Base-by-base conservation (phyloP, 495 filamentous ascomycete species). In the Aspergillus panamensis region DNA sequence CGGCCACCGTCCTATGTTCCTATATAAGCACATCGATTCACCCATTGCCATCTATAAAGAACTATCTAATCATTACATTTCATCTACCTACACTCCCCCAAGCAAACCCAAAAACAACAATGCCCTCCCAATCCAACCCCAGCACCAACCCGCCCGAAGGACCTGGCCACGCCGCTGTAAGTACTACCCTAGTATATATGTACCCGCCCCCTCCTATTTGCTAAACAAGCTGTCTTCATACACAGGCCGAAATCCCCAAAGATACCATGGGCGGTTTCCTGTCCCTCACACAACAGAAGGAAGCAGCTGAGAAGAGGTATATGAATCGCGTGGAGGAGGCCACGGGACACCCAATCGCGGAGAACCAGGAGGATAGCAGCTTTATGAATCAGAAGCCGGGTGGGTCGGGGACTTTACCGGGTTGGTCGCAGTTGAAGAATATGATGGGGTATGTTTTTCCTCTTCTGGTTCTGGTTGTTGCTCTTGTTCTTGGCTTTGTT, bases 301-400 rank as follows among this genome's bases (percentile, higher is more conserved):
- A 45, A 8, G 62, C 60, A 0, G 74, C 69, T 1, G 58, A 66
- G 45, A 20, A 55, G 1, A 68, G 72, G 17, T 69, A 62, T 47
- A 32, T 57, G 25, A 37, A 59, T 3, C 67, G 65, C 1, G 57
- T 57, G 21, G 63, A 66, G n/a, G 45, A 59, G 1, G 62, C 48
- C 13, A 64, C 43, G 9, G 61, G 53, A 1, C 17, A 30, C 16
- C 48, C 57, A 1, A 60, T 66, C 8, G 59, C 61, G 9, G 69
- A 63, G 14, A 70, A 68, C 51, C 59, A 64, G 14, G 72, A 79
- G 53, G 74, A 77, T 53, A 69, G 71, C 51, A 70, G 60, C 25
- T 77, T 76, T 52, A 72, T 70, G 71, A 40, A 54, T 0, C 55
- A 51, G 20, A 72, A 68, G 49, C 69, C 76, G 7, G 74, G 76